Evolutionary conservation across 495 filamentous ascomycete genomes (phyloP), one percentile per base, ranked within the genome.

Genomic region (Annulohypoxylon nitens): DNA sequence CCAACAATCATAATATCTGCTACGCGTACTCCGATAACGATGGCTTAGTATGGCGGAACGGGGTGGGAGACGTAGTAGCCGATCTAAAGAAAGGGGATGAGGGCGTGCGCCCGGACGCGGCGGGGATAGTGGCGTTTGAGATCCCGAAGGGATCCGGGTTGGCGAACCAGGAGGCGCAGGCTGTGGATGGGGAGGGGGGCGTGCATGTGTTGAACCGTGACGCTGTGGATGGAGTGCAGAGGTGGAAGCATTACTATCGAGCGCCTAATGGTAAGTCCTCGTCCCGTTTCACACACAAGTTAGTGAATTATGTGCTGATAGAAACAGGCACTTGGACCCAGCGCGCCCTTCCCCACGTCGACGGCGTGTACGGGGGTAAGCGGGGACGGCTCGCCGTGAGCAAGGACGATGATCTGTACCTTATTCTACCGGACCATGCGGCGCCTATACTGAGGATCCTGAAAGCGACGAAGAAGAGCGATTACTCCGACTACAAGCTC

Each of bases 171-270:
- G 85, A 87, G 74, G 81, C 81, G 18, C 83, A 87, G 64, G 77
- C 81, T 0, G 83, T 84, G 20, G 84, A 86, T 30, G 16, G 39
- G 5, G 79, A 76, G 0, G 85, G 85, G 0, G 78, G 83, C 5
- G 81, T 86, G 50, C 85, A 86, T 39, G 84, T 87, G 2, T 61
- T 86, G 48, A 86, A 86, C 39, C 71, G 84, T 0, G 82, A 86
- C 39, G 73, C 71, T 0, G 47, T 75, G 9, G 75, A 74, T 39
- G 81, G 81, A 1, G 74, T 68, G 41, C 65, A 71, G 47, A 45
- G 70, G 47, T 86, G 85, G 85, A 85, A 82, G 55, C 84, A 86
- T 71, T 86, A 86, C 59, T 83, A 82, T 66, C 64, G 81, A 30
- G 72, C 76, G 6, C 77, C 81, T 11, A 66, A 70, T 11, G 79